Base-by-base conservation (phyloP, 2,329 filamentous ascomycete genomes). In the Fusarium buharicum region DNA sequence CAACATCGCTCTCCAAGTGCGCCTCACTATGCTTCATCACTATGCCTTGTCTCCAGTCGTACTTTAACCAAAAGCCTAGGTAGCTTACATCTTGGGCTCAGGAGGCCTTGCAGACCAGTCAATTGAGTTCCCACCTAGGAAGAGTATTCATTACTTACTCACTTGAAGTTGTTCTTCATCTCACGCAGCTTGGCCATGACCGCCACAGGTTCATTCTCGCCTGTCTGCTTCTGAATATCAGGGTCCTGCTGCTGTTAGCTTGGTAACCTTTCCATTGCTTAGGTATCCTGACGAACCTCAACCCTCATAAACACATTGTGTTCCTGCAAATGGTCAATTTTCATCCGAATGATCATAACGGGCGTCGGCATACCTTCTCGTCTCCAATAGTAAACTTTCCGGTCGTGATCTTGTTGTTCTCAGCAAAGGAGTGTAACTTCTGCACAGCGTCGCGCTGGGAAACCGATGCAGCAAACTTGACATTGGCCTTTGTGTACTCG, bases 251-350 rank as follows among this genome's bases (percentile, higher is more conserved):
- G 12, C 30, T 24, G 27, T 34, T 31, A 55, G 27, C 38, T 20
- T 18, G 13, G n/a, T 30, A 17, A 8, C 11, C 17, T n/a, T 27
- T 20, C 20, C n/a, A 24, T 43, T 9, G 12, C 33, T 12, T 8
- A 24, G 22, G 22, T 17, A 13, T 28, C 8, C 36, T 8, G 7
- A 77, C 86, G 80, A 79, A 92, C 90, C 68, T 90, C 82, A 31
- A 96, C 84, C 67, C 91, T 86, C 95, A 99, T 98, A 72, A 99
- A 99, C 2, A 97, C 92, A 72, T 99, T 99, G 76, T 98, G 93
- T 78, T 91, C 80, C 91, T 94, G 62, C n/a, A 6, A 27, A 16
- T 34, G 9, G 39, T 68, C 24, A 65, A 55, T 39, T 20, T 27
- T 14, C 7, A 30, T 31, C n/a, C 36, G 3, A 3, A 9, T 2